Percentiles rank a stretch among this genome's conserved stretches.
phyloP scores from a whole-genome alignment of 2,329 filamentous ascomycete species.

The Cordyceps cicadae region DNA sequence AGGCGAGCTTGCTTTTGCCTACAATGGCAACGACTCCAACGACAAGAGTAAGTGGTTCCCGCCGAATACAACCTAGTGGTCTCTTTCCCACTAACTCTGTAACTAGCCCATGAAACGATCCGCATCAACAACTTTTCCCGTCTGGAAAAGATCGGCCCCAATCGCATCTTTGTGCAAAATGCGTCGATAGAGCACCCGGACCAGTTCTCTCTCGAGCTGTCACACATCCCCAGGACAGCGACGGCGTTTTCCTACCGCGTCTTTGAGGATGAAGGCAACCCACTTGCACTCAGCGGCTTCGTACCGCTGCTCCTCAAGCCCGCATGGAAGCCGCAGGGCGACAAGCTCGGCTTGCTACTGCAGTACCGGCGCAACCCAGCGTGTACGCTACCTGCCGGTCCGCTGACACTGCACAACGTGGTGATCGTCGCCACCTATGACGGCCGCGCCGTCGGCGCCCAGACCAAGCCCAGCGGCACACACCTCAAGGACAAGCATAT shows the following conservation, averaged over 20 bases:
- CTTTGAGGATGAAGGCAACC: constrained; percentile 55
- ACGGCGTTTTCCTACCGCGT: constrained; percentile 91
- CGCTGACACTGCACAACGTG: constrained; percentile 57
- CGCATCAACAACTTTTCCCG: constrained; percentile 78
- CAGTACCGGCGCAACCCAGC: constrained; percentile 76
- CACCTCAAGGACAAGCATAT: constrained; percentile 69
- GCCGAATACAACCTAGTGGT: background rate
- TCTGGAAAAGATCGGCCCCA: constrained; percentile 90
- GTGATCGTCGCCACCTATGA: constrained; percentile 60
- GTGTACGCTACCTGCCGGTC: constrained; percentile 34
- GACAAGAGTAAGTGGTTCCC: constrained; percentile 37
- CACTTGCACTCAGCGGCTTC: constrained; percentile 39
- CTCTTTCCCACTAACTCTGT: constrained; percentile 5
- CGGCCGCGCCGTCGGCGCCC: constrained; percentile 57
- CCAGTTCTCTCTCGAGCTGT: constrained; percentile 69
- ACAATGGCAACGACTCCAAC: constrained; percentile 49
- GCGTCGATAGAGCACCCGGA: constrained; percentile 57
- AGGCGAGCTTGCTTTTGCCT: constrained; percentile 83
- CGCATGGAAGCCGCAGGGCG: constrained; percentile 74
- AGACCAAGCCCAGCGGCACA: constrained; percentile 72
- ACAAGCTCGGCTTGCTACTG: constrained; percentile 78
- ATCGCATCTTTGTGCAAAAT: constrained; percentile 80
- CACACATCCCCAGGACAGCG: constrained; percentile 62
- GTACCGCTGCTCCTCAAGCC: constrained; percentile 68
- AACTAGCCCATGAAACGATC: constrained; percentile 53